Conservation (phyloP, 2,329 filamentous ascomycete species). For the Thielaviopsis populi region DNA sequence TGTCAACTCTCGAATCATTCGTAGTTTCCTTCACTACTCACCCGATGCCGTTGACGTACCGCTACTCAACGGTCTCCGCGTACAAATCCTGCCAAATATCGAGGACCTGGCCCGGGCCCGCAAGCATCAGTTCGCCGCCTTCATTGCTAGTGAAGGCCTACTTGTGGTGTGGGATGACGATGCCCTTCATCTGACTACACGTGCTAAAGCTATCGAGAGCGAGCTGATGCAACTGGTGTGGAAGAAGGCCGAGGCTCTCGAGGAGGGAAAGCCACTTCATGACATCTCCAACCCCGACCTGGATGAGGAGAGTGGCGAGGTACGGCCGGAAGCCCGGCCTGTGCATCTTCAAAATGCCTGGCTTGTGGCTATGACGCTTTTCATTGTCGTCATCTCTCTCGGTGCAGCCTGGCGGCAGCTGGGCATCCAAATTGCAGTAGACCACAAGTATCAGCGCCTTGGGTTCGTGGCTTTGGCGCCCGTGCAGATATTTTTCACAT, state of each 20-base stretch:
- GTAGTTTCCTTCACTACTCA: constrained; percentile 59
- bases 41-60: constrained; percentile 61
- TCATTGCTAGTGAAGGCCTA: constrained; percentile 54
- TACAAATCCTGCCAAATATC: constrained; percentile 60
- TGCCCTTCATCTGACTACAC: constrained; percentile 50
- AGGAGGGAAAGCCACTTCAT: constrained; percentile 30
- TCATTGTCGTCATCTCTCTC: constrained; percentile 49
- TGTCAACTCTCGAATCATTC: constrained; percentile 64
- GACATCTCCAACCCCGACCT: constrained; percentile 39
- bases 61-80: constrained; percentile 58
- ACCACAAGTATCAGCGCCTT: constrained; percentile 46
- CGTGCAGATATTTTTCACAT: constrained; percentile 63
- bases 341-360: constrained; percentile 56
- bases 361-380: constrained; percentile 50
- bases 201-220: constrained; percentile 57
- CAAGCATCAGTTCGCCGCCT: constrained; percentile 69
- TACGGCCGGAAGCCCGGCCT: constrained; percentile 48
- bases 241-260: constrained; percentile 33
- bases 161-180: constrained; percentile 76
- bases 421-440: constrained; percentile 51
- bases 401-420: constrained; percentile 57
- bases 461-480: constrained; percentile 52
- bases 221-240: constrained; percentile 67
- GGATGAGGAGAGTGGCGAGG: constrained; percentile 56
- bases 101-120: constrained; percentile 54